These are phyloP conservation scores for Phialophora macrospora DNA, from an alignment of 2,329 filamentous ascomycete genomes.

Conservation along the genomic window DNA sequence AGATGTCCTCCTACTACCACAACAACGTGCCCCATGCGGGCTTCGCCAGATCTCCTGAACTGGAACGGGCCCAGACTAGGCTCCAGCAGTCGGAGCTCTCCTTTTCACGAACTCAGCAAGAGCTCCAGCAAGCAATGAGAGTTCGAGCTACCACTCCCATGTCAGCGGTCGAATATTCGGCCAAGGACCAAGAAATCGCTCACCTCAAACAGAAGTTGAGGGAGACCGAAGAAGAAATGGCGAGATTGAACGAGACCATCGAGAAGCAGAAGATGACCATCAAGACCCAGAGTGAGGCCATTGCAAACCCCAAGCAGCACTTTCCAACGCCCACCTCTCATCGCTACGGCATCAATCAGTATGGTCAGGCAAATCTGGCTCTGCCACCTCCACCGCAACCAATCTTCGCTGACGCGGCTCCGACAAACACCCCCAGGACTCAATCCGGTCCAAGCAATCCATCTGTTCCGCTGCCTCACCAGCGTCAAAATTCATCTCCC, in stretches of 20 bases:
- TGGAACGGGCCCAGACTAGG: conserved; percentile 27
- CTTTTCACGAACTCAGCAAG: conserved; percentile 27
- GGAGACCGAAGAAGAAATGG: conserved; percentile 25
- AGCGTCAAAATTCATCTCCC: conserved; percentile 4
- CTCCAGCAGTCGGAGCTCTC: conserved; percentile 22
- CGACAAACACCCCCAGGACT: not conserved
- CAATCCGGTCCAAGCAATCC: conserved; percentile 1
- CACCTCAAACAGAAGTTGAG: conserved; percentile 16
- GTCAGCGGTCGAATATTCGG: conserved; percentile 21
- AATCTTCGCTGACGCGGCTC: conserved; percentile 3
- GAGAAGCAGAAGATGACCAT: conserved; percentile 29
- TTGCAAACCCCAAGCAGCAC: conserved; percentile 27
- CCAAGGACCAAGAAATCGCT: conserved; percentile 26
- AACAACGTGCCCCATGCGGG: conserved; percentile 18
- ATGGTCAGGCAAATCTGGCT: conserved; percentile 10
- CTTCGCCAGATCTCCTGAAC: conserved; percentile 22
- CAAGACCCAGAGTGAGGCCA: conserved; percentile 30
- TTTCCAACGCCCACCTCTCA: conserved; percentile 23
- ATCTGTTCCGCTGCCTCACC: not conserved
- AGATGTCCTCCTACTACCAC: conserved; percentile 23
- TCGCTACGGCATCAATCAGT: conserved; percentile 12
- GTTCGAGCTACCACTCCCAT: conserved; percentile 30
- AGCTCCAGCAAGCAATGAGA: conserved; percentile 26
- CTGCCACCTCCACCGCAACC: conserved; percentile 15
- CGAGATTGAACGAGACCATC: conserved; percentile 12